Base-by-base conservation (phyloP, 106 monocot species). In the Posidonia australis region DNA sequence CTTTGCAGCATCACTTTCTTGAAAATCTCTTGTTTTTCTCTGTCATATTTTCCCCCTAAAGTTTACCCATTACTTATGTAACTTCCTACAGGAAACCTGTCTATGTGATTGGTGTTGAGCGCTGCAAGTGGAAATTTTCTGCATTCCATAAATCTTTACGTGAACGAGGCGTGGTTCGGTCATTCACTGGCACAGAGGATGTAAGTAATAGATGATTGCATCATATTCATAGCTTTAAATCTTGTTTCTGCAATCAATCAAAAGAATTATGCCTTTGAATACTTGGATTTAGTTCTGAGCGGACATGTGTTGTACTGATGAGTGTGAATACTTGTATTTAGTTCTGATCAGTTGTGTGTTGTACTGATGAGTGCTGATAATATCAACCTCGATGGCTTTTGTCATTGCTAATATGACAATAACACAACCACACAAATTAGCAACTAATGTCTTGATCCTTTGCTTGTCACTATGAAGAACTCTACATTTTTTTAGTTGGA, bases 111-210 rank as follows among this genome's bases (percentile, higher is more conserved):
- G 98, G 98, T 71, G 70, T 85, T 52, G 98, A 99, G 54, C 83
- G 85, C 46, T 91, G 91, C 62, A 91, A 70, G 58, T 91, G 91
- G 98, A 99, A 99, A 72, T 88, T 99, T 76, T 83, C 91, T 46
- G 87, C 76, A 24, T 99, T 99, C 78, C 98, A 99, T 66, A 83
- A 79, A 67, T 60, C 69, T 36, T 71, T 99, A 10, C 80, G 76
- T 44, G 87, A 92, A 23, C 60, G 73, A 56, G 88, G 91, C 2
- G 66, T 92, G 42, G 83, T 81, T 53, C 73, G 88, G 24, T 81
- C 81, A 44, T 99, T 99, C 71, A 99, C 85, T 1, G 98, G 98
- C 5, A 76, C 75, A 47, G 98, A 99, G 47, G 91, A 99, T 85
- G 98, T 99, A 83, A 72, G 89, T 60, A 20, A 28, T 22, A 31